These are phyloP conservation scores for Bocquillonia castaneifolia DNA, from an alignment of 441 rosid species.

Conservation along the genomic window DNA sequence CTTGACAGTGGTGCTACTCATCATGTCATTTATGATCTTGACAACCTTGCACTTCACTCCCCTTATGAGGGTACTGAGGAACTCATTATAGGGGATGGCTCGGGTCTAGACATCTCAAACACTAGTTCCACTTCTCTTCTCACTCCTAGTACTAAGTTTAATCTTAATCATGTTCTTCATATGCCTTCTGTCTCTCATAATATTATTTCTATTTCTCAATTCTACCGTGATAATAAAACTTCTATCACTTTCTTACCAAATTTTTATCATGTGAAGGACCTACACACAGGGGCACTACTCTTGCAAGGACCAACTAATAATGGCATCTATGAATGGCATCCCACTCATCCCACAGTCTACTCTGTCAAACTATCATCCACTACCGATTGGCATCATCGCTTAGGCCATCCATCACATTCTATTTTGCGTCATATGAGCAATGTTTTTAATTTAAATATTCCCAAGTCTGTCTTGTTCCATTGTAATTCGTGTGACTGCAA, in stretches of 20 bases:
- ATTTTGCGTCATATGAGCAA: background rate
- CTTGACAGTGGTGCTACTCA: background rate
- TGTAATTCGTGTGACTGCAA: background rate
- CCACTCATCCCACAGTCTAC: background rate
- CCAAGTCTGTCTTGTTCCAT: too few species aligned
- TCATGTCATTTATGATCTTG: background rate
- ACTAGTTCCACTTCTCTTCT: background rate
- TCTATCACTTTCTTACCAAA: background rate
- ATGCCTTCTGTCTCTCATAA: background rate
- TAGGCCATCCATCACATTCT: background rate
- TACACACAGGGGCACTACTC: background rate
- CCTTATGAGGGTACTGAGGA: background rate
- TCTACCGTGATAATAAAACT: conserved; percentile 4
- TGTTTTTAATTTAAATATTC: background rate
- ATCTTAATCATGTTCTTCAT: background rate
- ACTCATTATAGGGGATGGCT: background rate
- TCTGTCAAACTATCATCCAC: background rate
- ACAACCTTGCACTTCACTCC: background rate
- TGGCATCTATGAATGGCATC: background rate
- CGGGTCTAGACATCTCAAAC: background rate
- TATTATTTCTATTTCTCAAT: background rate
- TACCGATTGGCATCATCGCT: background rate
- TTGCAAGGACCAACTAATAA: background rate
- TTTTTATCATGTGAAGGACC: background rate
- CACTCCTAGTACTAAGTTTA: background rate